Conservation (phyloP, 129 eudicot species). For the Dittrichia graveolens region DNA sequence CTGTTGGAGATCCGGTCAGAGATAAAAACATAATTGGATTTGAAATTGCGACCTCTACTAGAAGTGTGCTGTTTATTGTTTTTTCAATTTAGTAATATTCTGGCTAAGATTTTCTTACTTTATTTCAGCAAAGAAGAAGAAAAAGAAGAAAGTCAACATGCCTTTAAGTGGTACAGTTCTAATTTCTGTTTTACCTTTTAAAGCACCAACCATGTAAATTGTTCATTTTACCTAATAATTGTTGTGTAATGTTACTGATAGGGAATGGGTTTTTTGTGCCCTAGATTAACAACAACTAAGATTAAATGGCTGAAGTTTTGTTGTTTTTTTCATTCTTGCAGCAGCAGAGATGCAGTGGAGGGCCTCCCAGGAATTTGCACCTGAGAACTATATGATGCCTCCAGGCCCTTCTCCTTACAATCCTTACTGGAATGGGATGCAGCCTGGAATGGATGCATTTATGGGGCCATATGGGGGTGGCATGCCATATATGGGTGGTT, state of each 20-base stretch:
- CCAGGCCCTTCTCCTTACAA: conserved; percentile 68
- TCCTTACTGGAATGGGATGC: conserved; percentile 78
- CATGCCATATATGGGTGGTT: conserved; percentile 71
- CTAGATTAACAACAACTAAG: neutral
- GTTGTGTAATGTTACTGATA: neutral
- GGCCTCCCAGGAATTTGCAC: conserved; percentile 61
- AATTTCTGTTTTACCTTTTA: neutral
- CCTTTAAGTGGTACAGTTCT: conserved; percentile 56
- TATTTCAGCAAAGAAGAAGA: conserved; percentile 86
- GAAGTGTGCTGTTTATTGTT: neutral
- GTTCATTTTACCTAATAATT: neutral
- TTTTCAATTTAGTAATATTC: neutral
- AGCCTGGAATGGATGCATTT: conserved; percentile 69
- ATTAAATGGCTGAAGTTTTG: neutral
- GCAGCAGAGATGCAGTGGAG: conserved; percentile 94
- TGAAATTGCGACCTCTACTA: neutral
- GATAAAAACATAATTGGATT: no score
- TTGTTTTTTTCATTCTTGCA: conserved; percentile 33
- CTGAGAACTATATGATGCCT: conserved; percentile 79
- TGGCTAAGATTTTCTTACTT: conserved; percentile 6
- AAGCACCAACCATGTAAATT: neutral
- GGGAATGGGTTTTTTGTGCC: no score
- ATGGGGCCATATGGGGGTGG: conserved; percentile 60
- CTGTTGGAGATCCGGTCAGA: no score
- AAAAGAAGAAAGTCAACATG: conserved; percentile 74